Base-by-base conservation (phyloP, 73 alveolate species). In the Paramecium caudatum region DNA sequence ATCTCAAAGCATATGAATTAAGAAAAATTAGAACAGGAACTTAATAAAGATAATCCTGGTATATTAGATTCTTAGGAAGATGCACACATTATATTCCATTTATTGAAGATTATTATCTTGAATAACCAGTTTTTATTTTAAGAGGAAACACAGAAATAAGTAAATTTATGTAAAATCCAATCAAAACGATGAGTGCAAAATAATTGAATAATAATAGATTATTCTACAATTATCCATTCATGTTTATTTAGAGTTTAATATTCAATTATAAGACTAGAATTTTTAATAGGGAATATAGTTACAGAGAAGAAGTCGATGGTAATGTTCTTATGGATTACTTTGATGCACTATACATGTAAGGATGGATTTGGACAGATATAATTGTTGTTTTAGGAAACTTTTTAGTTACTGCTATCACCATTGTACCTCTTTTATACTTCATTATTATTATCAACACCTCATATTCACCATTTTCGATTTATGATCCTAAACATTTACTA, bases 301-400 rank as follows among this genome's bases (percentile, higher is more conserved):
- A 68, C 15, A 37, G 84, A 68, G 84, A 68, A 68, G 13, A 0
- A 3, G 55, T 2, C 12, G 84, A 68, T 9, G 61, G 36, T 6
- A 68, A 68, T 37, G 36, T 68, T 15, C 19, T 68, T 16, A 68
- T 68, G 84, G 84, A 68, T 68, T 68, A 34, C 37, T 68, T 68
- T 34, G 84, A 68, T 33, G 84, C 84, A 4, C 47, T 68, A 12
- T 68, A 68, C 15, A 68, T 68, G 84, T 32, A 68, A 8, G 84
- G 84, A 33, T 68, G 84, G 84, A 37, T 68, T 33, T 1, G 30
- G 34, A 25, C 84, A 68, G 84, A 68, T n/a, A 2, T 68, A 34
- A 10, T 3, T 32, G 84, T 68, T 0, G 84, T 68, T 0, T 68
- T 68, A 8, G 84, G 84, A 4, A 68, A 68, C 61, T 37, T 68